phyloP scores from a whole-genome alignment of 345 rosid species.

The Xanthoceras sorbifolium region DNA sequence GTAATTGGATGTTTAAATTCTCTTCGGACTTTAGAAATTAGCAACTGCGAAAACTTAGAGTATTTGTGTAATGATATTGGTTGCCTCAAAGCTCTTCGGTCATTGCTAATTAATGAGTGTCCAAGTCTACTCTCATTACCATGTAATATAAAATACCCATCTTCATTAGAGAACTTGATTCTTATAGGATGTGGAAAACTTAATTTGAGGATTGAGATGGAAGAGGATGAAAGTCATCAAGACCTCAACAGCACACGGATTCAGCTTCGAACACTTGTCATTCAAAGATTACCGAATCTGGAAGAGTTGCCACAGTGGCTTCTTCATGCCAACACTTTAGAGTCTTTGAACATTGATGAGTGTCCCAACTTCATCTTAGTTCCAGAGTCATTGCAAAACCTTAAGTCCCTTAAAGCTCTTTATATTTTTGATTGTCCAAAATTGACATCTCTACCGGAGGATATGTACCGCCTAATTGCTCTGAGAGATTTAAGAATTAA shows the following conservation, averaged over 20 bases:
- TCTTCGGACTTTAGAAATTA: too few relatives aligned
- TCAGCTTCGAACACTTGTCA: slow-evolving; percentile 16
- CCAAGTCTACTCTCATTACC: slow-evolving; percentile 26
- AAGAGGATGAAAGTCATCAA: not conserved
- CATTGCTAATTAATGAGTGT: not conserved
- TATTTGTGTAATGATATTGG: slow-evolving; percentile 6
- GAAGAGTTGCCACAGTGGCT: slow-evolving; percentile 31
- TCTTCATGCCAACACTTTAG: slow-evolving; percentile 17
- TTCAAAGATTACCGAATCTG: slow-evolving; percentile 16
- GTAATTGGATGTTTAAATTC: too few relatives aligned
- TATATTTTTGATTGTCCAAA: slow-evolving; percentile 14
- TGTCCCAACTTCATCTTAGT: too few relatives aligned
- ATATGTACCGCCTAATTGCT: slow-evolving; percentile 20
- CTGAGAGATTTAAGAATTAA: slow-evolving; percentile 20
- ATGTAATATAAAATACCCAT: slow-evolving; percentile 1
- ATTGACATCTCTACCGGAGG: slow-evolving; percentile 19
- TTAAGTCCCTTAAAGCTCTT: not conserved
- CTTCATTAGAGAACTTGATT: slow-evolving; percentile 17
- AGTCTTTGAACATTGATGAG: not conserved
- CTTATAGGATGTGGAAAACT: slow-evolving; percentile 23
- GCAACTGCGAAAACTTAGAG: not conserved
- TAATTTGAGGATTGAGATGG: not conserved
- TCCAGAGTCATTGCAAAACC: too few relatives aligned
- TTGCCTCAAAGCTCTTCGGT: slow-evolving; percentile 3
- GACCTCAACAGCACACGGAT: not conserved